Base-by-base conservation (phyloP, 352 stramenopile species). In the Poterioochromonas sp. region DNA sequence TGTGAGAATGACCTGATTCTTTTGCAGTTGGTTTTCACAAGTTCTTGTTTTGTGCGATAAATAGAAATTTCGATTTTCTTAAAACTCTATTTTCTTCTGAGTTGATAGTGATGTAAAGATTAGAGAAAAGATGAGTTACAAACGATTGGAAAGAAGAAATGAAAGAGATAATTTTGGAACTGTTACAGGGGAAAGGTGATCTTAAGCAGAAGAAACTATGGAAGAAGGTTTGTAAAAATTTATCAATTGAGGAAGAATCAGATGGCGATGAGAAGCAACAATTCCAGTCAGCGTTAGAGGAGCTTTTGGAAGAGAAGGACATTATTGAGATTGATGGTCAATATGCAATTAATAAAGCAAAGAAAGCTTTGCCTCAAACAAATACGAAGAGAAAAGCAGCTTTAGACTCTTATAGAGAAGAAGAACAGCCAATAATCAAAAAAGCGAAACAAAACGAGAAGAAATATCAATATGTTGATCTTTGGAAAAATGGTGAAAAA, bases 221-320 rank as follows among this genome's bases (percentile, higher is more conserved):
- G 76, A 79, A 76, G 60, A 8, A n/a, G 18, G 44, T 68, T 34
- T 39, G 12, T 34, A 53, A 76, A 79, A 0, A 63, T 63, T 47
- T 37, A 32, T 12, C 5, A 8, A 47, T 68, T 40, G 37, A 82
- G 64, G 76, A 80, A 49, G 54, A 81, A 8, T 77, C 85, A 79
- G 78, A 86, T 60, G 49, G 62, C 70, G 39, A 79, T 39, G 71
- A 82, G 41, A 76, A 44, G 22, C 54, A 84, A 53, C 69, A 73
- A 40, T 83, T 85, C 80, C 78, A 86, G 76, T 83, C 85, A 35
- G 83, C 80, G 69, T 87, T 88, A 76, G 82, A 83, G 49, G 81
- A 84, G 77, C 81, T 87, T 44, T 73, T 83, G 49, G 85, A 85
- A 64, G 82, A 83, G 41, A 82, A 84, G 32, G 82, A 83, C 22